phyloP scores from a whole-genome alignment of 1,284 basidiomycete genomes.

The Cryptococcus neoformans region DNA sequence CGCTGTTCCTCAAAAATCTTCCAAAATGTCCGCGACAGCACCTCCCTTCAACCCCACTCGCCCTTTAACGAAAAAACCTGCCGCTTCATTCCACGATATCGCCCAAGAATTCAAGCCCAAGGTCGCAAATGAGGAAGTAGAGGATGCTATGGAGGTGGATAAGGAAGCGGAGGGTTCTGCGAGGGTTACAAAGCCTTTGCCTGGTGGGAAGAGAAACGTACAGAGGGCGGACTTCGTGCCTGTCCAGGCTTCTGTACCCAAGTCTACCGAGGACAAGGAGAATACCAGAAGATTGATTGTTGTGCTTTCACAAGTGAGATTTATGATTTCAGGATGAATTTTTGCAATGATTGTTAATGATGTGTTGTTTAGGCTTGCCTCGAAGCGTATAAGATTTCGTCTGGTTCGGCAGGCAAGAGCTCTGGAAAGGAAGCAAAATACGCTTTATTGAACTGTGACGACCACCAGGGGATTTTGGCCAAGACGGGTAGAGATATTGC shows the following conservation, averaged over 20 bases:
- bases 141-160: constrained; percentile 10
- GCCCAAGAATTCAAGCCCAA: constrained; percentile 8
- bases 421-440: constrained; percentile 82
- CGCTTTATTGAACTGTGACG: constrained; percentile 96
- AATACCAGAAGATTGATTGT: constrained; percentile 77
- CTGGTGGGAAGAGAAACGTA: constrained; percentile 10
- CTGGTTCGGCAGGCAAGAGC: constrained; percentile 52
- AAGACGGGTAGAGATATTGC: constrained; percentile 98
- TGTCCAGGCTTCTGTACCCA: constrained; percentile 64
- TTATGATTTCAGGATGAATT: not conserved
- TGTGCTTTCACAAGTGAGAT: constrained; percentile 58
- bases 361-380: constrained; percentile 65
- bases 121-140: not conserved
- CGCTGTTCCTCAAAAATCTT: constrained; percentile 25
- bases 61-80: constrained; percentile 4
- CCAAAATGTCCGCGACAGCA: constrained; percentile 43
- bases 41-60: constrained; percentile 38
- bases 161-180: constrained; percentile 14
- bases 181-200: constrained; percentile 39
- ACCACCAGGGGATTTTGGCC: constrained; percentile 97
- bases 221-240: constrained; percentile 45
- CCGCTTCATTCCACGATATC: constrained; percentile 16
- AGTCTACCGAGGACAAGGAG: constrained; percentile 57
- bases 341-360: constrained; percentile 49
- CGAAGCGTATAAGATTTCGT: constrained; percentile 86